Base-by-base conservation (phyloP, 2,329 filamentous ascomycete genomes). In the Ceratocystis cubensis region DNA sequence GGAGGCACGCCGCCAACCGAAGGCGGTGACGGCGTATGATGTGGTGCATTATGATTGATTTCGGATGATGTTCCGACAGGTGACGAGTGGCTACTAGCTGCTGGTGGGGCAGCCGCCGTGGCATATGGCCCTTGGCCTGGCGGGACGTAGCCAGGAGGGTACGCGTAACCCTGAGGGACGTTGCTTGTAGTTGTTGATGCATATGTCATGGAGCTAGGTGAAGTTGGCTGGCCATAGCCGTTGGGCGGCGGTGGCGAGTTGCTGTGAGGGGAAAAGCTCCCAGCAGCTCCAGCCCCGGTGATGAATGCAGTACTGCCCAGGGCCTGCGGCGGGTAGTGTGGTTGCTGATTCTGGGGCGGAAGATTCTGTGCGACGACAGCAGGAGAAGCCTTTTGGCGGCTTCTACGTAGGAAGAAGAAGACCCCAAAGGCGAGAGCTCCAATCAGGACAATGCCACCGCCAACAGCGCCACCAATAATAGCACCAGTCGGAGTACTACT, bases 371-470 rank as follows among this genome's bases (percentile, higher is more conserved):
- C 17, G 17, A 44, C n/a, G 20, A 15, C 8, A 53, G 61, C 25
- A 28, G 61, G 37, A 25, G 67, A 48, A 41, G 48, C 20, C 48
- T 28, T 53, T 25, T 15, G 10, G 8, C 48, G 20, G 10, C 71
- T 73, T 30, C 75, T 75, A 25, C 76, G 77, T 65, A 78, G 64
- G 22, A 80, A 70, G 69, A 79, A 76, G 71, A 78, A 80, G 46
- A 73, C 72, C 8, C 71, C 75, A 5, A 75, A 69, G 22, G 73
- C 75, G 57, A 81, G 71, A n/a, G 81, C 71, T 2, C 72, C 75
- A 22, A 81, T 69, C 15, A 70, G 75, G 0, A 71, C 76, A 2
- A 79, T 75, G 13, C 37, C 37, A n/a, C 79, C 79, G 37, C 63
- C 63, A 20, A 65, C 33, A 22, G 50, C 63, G 20, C 63, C 63